These are phyloP conservation scores for Ophiostoma sp. DNA, from an alignment of 2,329 filamentous ascomycete species.

Conservation along the genomic window DNA sequence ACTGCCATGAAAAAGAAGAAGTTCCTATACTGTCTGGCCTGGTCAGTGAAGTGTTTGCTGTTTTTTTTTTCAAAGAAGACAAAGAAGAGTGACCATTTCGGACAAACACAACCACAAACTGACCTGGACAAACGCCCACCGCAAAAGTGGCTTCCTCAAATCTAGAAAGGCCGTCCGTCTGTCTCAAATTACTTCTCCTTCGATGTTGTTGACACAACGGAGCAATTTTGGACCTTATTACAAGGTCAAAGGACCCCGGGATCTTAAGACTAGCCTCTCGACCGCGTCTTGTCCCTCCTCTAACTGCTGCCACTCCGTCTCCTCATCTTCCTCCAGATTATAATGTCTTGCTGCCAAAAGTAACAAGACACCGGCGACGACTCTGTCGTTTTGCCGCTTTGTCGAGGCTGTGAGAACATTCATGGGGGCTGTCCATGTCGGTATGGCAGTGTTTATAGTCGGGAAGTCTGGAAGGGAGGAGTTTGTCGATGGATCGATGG, in stretches of 20 bases:
- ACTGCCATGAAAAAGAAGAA: no score
- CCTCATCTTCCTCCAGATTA: not conserved
- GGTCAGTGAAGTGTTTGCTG: not conserved
- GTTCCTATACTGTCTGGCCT: constrained; percentile 3
- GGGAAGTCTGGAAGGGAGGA: not conserved
- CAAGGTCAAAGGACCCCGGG: not conserved
- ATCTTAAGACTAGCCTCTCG: not conserved
- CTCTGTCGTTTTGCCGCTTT: no score
- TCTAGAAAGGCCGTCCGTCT: not conserved
- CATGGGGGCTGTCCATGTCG: not conserved
- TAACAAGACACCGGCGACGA: not conserved
- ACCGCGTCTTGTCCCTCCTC: not conserved
- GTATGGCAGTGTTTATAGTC: not conserved
- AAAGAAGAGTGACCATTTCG: not conserved
- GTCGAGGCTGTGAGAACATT: no score
- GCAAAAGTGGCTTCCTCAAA: not conserved
- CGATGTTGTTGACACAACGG: not conserved
- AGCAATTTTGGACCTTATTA: no score
- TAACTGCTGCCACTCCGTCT: not conserved
- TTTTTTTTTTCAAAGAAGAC: not conserved
- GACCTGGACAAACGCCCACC: not conserved
- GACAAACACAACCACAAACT: not conserved
- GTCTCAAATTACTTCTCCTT: not conserved
- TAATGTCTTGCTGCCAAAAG: not conserved
- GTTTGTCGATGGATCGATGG: not conserved